Base-by-base conservation (phyloP, 2,329 filamentous ascomycete species). In the Colletotrichum incanum region DNA sequence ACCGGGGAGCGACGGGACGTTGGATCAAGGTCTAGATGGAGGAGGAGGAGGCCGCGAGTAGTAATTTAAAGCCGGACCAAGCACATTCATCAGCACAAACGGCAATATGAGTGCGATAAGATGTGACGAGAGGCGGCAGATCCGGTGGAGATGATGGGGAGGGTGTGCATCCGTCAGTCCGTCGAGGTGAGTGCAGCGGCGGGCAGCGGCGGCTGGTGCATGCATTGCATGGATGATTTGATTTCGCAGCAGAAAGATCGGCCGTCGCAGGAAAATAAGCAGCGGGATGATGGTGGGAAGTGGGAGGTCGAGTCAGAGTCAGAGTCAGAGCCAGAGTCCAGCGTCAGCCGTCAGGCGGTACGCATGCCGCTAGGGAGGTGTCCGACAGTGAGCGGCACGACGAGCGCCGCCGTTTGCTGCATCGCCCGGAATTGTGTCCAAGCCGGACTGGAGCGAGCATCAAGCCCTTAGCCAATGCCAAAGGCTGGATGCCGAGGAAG, bases 161-260 rank as follows among this genome's bases (percentile, higher is more conserved):
- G 54, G 54, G 34, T 39, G 31, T 39, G 31, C 28, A 31, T 26
- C 28, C 34, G 28, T 31, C 31, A 54, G 34, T 39, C 28, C 8
- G 31, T 54, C 59, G 43, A 62, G 45, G 31, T 62, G 28, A 43
- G 34, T n/a, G 18, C 49, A 31, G 9, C 43, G 41, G 59, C 23
- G n/a, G 45, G 16, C 31, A 8, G 31, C 31, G 11, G 34, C 34
- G 34, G 34, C 34, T 9, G 34, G 34, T 37, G 34, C 34, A 37
- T 37, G 28, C 28, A 37, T 56, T 56, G 50, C 50, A 54, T 54
- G 50, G 50, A 31, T 31, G 50, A 31, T 54, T 54, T 54, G 50
- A 31, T 54, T 54, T 34, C 26, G 16, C 26, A 54, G 50, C 34
- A 37, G 34, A 28, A 18, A 28, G 55, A 59, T 43, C 23, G 23